Base-by-base conservation (phyloP, 495 filamentous ascomycete genomes). In the Neurospora sp. region DNA sequence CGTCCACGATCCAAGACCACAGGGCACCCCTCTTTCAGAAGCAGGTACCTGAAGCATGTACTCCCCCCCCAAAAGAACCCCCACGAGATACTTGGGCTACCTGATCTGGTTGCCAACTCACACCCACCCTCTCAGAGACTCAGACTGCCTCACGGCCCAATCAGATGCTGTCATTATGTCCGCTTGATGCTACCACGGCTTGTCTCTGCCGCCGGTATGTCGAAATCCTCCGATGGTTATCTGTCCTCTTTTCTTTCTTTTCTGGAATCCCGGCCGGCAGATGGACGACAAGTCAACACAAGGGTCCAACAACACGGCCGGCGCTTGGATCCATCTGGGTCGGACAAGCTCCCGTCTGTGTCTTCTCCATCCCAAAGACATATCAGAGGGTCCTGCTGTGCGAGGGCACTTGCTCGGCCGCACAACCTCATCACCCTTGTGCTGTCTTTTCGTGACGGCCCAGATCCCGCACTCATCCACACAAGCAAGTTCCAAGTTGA, bases 61-160 rank as follows among this genome's bases (percentile, higher is more conserved):
- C 53, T 65, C 12, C 3, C 27, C 27, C 27, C 27, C 27, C 27
- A 31, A 61, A 16, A 61, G 12, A 31, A 1, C 3, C 1, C 27
- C 12, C 2, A 35, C 5, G 53, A 61, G 53, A 65, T 65, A 65
- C 53, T 65, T 65, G 2, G 27, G 22, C 27, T 61, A 61, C 22
- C 53, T 61, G 22, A 16, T n/a, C n/a, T 70, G 72, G 72, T 40
- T 79, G 78, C 75, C 78, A 80, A 70, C 78, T 77, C 78, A 80
- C 71, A 61, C 20, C 48, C 53, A 65, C 53, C 27, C 53, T 65
- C 48, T 65, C 27, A 37, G 35, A 37, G 35, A 37, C 35, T 37
- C 31, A 61, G 53, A 61, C 53, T 31, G 53, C 53, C n/a, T n/a
- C n/a, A n/a, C n/a, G n/a, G n/a, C n/a, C 53, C 53, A 65, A 35